phyloP scores from a whole-genome alignment of 2,329 filamentous ascomycete species.

The Exophiala phaeomuriformis region DNA sequence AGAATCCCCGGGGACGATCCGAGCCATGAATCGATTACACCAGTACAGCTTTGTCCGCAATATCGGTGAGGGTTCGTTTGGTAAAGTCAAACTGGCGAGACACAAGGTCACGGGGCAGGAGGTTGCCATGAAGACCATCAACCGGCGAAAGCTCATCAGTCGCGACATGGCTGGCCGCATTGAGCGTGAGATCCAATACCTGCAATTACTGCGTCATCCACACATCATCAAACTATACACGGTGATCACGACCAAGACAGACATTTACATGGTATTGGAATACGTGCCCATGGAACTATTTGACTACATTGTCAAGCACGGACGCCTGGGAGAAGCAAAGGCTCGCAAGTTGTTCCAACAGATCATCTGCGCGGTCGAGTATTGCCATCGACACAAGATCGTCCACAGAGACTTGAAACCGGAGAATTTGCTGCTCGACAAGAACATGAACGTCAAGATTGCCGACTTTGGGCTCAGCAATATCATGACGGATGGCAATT shows the following conservation, averaged over 20 bases:
- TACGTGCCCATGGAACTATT: conserved; percentile 95
- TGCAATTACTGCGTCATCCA: conserved; percentile 88
- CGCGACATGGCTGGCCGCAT: conserved; percentile 97
- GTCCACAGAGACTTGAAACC: conserved; percentile 96
- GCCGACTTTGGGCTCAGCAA: conserved; percentile 98
- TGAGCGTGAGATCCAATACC: conserved; percentile 95
- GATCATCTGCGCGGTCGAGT: conserved; percentile 97
- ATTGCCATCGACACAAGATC: conserved; percentile 98
- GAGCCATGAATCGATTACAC: conserved; percentile 74
- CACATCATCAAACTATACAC: conserved; percentile 99
- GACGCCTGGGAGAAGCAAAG: conserved; percentile 80
- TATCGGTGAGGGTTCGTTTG: conserved; percentile 92
- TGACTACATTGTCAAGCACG: conserved; percentile 94
- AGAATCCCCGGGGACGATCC: conserved; percentile 42
- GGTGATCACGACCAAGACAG: conserved; percentile 85
- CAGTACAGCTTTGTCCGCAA: conserved; percentile 88
- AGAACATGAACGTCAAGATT: conserved; percentile 96
- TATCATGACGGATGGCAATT: conserved; percentile 99
- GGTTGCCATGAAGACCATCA: conserved; percentile 96
- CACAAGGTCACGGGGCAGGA: conserved; percentile 89
- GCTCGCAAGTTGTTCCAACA: conserved; percentile 99
- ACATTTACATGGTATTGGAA: conserved; percentile 99
- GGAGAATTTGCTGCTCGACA: conserved; percentile 90
- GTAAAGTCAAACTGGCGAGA: conserved; percentile 94
- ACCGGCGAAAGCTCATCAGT: conserved; percentile 89